Evolutionary conservation across 2,329 filamentous ascomycete genomes (phyloP).

Genomic region (Parastagonospora nodorum): DNA sequence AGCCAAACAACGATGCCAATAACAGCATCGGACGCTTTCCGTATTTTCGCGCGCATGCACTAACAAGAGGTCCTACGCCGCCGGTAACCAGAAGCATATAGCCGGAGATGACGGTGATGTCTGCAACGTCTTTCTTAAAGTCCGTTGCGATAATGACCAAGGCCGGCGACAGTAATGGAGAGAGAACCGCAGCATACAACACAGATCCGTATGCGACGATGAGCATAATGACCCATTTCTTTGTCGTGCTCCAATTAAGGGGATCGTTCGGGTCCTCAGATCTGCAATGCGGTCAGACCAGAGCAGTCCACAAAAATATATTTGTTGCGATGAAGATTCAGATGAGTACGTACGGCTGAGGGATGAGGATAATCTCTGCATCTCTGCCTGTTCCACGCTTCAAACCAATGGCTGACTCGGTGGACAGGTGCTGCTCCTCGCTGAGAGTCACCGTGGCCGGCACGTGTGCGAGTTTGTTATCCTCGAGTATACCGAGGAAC

Average conservation of each 20-base stretch:
- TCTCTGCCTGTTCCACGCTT: conserved; percentile 42
- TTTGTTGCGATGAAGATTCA: neutral
- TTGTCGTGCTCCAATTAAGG: conserved; percentile 39
- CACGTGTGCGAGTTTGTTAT: conserved; percentile 40
- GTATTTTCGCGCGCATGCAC: conserved; percentile 37
- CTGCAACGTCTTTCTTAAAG: conserved; percentile 29
- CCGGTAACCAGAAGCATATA: conserved; percentile 45
- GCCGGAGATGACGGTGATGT: conserved; percentile 46
- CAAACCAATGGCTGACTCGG: conserved; percentile 24
- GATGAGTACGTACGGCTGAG: conserved; percentile 34
- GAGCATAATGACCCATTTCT: conserved; percentile 40
- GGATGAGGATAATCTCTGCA: conserved; percentile 40
- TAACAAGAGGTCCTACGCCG: conserved; percentile 40
- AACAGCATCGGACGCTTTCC: conserved; percentile 42
- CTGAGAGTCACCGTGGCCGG: conserved; percentile 41
- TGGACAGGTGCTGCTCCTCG: conserved; percentile 23
- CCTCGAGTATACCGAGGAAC: conserved; percentile 41
- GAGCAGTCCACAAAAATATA: conserved; percentile 48
- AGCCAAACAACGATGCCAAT: conserved; percentile 35
- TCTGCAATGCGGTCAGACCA: conserved; percentile 51
- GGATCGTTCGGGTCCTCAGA: conserved; percentile 44
- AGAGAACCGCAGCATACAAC: conserved; percentile 39
- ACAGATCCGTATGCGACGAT: conserved; percentile 41
- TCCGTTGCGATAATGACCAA: conserved; percentile 40
- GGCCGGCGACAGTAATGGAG: conserved; percentile 44